A percentile compares a stretch with the other conserved stretches of the same genome.
These are phyloP conservation scores for Talaromyces piceae DNA, from an alignment of 2,329 filamentous ascomycete genomes.

Conservation along the genomic window DNA sequence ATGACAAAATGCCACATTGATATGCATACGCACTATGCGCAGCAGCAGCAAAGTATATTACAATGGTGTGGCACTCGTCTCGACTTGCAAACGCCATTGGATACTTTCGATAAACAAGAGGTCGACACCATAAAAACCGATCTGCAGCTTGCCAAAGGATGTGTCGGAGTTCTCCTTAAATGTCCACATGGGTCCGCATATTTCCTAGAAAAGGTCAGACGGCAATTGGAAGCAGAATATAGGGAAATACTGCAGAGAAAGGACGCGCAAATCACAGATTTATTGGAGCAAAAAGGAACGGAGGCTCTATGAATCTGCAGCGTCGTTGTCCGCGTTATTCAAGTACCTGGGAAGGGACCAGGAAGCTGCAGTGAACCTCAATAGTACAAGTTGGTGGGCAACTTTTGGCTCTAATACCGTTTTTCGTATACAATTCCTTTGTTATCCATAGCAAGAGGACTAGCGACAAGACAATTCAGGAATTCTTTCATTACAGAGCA, in stretches of 20 bases:
- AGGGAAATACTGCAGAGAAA: neutral
- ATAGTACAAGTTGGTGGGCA: neutral
- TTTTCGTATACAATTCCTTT: too few species aligned
- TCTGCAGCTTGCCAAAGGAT: neutral
- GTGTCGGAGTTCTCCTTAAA: neutral
- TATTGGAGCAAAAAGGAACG: neutral
- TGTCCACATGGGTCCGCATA: neutral
- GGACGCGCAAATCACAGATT: neutral
- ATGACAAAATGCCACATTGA: neutral
- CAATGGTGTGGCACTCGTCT: neutral
- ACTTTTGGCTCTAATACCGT: too few species aligned
- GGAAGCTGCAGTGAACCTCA: neutral
- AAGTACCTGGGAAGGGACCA: conserved; percentile 35
- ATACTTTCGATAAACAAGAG: neutral
- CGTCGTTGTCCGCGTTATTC: conserved; percentile 35
- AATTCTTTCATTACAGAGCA: too few species aligned
- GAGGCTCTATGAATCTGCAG: neutral
- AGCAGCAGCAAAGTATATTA: neutral
- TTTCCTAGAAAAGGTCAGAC: neutral
- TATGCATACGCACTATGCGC: neutral
- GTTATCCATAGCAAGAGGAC: too few species aligned
- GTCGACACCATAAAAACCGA: neutral
- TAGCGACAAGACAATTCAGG: too few species aligned
- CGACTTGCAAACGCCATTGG: neutral
- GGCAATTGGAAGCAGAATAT: neutral